These are phyloP conservation scores for Vitis hybrid DNA, from an alignment of 177 flowering plant species.

Conservation along the genomic window DNA sequence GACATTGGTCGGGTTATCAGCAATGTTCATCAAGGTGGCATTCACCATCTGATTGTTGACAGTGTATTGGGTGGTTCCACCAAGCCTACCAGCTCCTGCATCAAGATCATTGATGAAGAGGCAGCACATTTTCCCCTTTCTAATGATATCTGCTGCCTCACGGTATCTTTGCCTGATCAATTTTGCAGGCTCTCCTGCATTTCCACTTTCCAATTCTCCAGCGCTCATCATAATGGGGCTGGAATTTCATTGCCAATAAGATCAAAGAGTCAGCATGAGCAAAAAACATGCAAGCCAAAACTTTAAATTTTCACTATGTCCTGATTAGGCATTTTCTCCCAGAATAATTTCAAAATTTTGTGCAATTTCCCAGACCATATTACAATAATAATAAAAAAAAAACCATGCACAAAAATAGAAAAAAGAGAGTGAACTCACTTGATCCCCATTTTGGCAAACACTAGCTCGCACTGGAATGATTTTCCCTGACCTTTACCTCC, in stretches of 20 bases:
- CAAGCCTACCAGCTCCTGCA: slow-evolving; percentile 35
- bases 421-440: slow-evolving; percentile 16
- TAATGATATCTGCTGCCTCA: slow-evolving; percentile 36
- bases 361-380: too few species aligned
- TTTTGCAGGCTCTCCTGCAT: slow-evolving; percentile 51
- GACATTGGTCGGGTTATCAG: slow-evolving; percentile 42
- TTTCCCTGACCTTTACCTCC: slow-evolving; percentile 45
- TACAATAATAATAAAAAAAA: too few species aligned
- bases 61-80: slow-evolving; percentile 41
- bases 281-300: neutral
- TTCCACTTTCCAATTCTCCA: slow-evolving; percentile 53
- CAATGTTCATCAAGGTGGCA: slow-evolving; percentile 45
- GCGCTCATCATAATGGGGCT: slow-evolving; percentile 53
- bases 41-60: slow-evolving; percentile 53
- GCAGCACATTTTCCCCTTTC: slow-evolving; percentile 44
- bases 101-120: slow-evolving; percentile 42
- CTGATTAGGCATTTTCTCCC: too few species aligned
- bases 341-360: too few species aligned
- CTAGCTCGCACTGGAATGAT: slow-evolving; percentile 40
- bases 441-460: slow-evolving; percentile 40
- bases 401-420: too few species aligned
- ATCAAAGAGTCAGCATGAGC: neutral
- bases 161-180: slow-evolving; percentile 45
- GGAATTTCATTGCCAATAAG: neutral
- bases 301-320: neutral